These are phyloP conservation scores for Athelia sp. DNA, from an alignment of 1,284 basidiomycete genomes.

Conservation along the genomic window DNA sequence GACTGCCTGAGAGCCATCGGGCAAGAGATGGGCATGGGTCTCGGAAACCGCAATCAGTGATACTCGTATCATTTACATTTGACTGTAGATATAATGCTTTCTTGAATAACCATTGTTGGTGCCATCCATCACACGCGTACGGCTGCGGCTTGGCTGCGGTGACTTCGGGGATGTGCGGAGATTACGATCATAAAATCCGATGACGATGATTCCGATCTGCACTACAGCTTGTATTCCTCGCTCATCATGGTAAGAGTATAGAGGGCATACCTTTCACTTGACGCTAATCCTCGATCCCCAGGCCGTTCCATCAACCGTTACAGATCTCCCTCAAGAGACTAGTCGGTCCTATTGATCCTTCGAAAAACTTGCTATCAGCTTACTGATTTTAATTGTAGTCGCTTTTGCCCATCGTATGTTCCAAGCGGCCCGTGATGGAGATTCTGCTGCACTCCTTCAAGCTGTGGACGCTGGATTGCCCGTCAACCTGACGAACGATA, in stretches of 20 bases:
- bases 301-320: too few relatives aligned
- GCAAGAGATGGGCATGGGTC: conserved; percentile 54
- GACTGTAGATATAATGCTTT: too few relatives aligned
- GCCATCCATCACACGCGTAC: too few relatives aligned
- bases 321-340: background rate
- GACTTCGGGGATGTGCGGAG: too few relatives aligned
- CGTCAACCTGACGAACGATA: conserved; percentile 70
- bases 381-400: conserved; percentile 23
- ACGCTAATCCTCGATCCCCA: too few relatives aligned
- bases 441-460: conserved; percentile 43
- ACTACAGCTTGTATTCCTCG: too few relatives aligned
- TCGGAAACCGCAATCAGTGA: background rate
- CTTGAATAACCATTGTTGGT: too few relatives aligned
- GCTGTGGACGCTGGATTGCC: conserved; percentile 75
- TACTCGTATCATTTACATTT: too few relatives aligned
- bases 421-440: conserved; percentile 65
- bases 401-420: conserved; percentile 75
- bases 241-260: too few relatives aligned
- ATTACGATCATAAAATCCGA: conserved; percentile 22
- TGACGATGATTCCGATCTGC: conserved; percentile 19
- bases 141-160: too few relatives aligned
- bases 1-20: conserved; percentile 72
- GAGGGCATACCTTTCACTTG: too few relatives aligned
- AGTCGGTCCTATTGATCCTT: background rate
- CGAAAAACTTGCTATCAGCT: background rate